Evolutionary conservation across 371 early-diverging fungal genomes (phyloP).

Genomic region (Mortierella sp.): DNA sequence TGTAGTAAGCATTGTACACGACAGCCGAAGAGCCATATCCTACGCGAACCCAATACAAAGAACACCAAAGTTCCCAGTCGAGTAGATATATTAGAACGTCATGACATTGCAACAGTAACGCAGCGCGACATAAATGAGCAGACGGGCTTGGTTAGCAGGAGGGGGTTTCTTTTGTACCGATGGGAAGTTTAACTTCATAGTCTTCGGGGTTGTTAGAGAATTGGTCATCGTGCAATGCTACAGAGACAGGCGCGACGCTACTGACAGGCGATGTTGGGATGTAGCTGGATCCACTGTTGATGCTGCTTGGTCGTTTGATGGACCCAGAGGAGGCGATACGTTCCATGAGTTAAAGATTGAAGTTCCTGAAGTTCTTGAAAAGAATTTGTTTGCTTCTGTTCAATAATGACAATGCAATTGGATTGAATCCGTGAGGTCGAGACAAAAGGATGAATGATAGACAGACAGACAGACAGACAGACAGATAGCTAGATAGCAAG

Average conservation of each 20-base stretch:
- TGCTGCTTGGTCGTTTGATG: conserved; percentile 46
- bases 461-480: background rate
- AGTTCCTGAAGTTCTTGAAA: background rate
- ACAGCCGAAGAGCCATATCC: conserved; percentile 93
- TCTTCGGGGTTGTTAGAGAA: conserved; percentile 59
- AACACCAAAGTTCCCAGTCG: background rate
- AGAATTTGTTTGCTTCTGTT: background rate
- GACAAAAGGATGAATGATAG: background rate
- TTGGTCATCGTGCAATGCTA: conserved; percentile 34
- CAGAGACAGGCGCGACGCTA: conserved; percentile 26
- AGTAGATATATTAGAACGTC: background rate
- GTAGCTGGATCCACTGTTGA: conserved; percentile 48
- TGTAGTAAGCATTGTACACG: conserved; percentile 86
- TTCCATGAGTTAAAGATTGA: conserved; percentile 31
- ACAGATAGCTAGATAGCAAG: no score
- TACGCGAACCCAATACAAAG: conserved; percentile 37
- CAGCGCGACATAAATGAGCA: background rate
- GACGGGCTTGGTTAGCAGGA: background rate
- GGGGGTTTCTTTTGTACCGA: conserved; percentile 34
- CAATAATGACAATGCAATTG: background rate
- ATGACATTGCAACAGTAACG: background rate
- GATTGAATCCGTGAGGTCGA: background rate
- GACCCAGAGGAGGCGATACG: conserved; percentile 52
- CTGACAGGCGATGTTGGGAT: conserved; percentile 30
- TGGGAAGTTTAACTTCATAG: conserved; percentile 57